A percentile compares a stretch with the other conserved stretches of the same genome.
Evolutionary conservation across 1,284 basidiomycete genomes (phyloP).

Genomic region (Ceratobasidium sp.): DNA sequence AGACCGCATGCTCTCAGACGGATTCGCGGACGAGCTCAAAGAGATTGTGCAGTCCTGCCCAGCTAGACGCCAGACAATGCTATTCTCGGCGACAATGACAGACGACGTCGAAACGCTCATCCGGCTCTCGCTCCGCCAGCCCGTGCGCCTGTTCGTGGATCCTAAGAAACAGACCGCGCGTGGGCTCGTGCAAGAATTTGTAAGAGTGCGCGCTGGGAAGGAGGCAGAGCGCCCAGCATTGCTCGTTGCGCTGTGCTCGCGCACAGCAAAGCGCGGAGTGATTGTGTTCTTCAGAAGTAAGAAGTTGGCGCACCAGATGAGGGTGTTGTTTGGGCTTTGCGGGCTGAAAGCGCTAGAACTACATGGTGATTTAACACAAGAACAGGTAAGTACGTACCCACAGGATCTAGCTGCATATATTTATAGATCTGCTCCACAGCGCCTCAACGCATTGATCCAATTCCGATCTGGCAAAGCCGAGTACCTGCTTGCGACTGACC

Average conservation of each 20-base stretch:
- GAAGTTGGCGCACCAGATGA: slow-evolving; percentile 95
- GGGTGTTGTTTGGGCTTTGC: slow-evolving; percentile 90
- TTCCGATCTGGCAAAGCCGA: slow-evolving; percentile 90
- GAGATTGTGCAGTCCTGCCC: slow-evolving; percentile 96
- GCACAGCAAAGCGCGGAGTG: slow-evolving; percentile 84
- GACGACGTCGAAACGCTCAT: slow-evolving; percentile 95
- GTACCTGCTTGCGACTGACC: slow-evolving; percentile 94
- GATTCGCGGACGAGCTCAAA: slow-evolving; percentile 93
- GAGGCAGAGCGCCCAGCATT: slow-evolving; percentile 86
- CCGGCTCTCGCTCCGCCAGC: slow-evolving; percentile 89
- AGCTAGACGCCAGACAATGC: slow-evolving; percentile 90
- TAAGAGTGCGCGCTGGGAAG: slow-evolving; percentile 82
- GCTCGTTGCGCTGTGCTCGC: slow-evolving; percentile 85
- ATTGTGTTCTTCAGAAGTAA: slow-evolving; percentile 97
- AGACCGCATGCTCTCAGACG: slow-evolving; percentile 97
- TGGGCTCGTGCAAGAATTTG: slow-evolving; percentile 95
- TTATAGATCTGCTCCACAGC: slow-evolving; percentile 59
- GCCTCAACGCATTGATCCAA: slow-evolving; percentile 83
- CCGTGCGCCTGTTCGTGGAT: slow-evolving; percentile 95
- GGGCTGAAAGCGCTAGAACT: slow-evolving; percentile 90
- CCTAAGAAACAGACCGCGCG: slow-evolving; percentile 89
- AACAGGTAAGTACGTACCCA: slow-evolving; percentile 70
- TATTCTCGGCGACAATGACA: slow-evolving; percentile 98
- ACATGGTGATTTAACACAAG: slow-evolving; percentile 95
- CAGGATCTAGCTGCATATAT: neutral